A percentile compares a stretch with the other conserved stretches of the same genome.
These are phyloP conservation scores for Babjeviella inositovora DNA, from an alignment of 805 yeast genomes.

Conservation along the genomic window DNA sequence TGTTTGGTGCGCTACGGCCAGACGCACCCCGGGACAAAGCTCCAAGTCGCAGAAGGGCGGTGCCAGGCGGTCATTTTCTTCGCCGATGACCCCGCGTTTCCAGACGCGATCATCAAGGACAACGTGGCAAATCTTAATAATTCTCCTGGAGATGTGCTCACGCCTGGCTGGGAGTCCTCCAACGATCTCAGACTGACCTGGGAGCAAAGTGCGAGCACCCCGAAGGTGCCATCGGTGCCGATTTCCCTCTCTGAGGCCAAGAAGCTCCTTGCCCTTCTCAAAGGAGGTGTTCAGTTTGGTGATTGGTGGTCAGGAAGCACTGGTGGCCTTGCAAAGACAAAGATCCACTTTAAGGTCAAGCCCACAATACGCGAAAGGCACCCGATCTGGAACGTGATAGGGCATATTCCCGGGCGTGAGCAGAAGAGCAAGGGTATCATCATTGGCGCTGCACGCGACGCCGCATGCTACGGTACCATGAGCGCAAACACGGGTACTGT, in stretches of 20 bases:
- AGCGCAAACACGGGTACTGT: constrained; percentile 65
- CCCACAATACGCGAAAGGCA: constrained; percentile 38
- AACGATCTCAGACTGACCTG: constrained; percentile 20
- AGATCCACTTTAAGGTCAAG: constrained; percentile 14
- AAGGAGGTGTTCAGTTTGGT: constrained; percentile 5
- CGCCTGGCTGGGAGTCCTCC: constrained; percentile 59
- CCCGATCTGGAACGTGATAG: constrained; percentile 64
- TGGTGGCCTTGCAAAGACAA: constrained; percentile 2
- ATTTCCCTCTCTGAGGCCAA: constrained; percentile 59
- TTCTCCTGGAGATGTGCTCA: constrained; percentile 63
- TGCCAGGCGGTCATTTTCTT: constrained; percentile 60
- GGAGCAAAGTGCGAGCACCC: constrained; percentile 32
- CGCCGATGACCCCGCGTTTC: constrained; percentile 13
- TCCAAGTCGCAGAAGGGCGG: constrained; percentile 35
- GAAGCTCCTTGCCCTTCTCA: constrained; percentile 15
- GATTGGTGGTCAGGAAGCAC: constrained; percentile 1
- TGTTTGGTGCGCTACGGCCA: constrained; percentile 45
- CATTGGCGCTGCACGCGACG: constrained; percentile 74
- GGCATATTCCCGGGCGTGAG: constrained; percentile 66
- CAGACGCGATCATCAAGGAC: constrained; percentile 32
- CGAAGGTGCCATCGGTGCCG: constrained; percentile 66
- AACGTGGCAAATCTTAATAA: constrained; percentile 42
- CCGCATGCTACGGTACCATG: constrained; percentile 61
- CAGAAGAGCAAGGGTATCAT: constrained; percentile 59
- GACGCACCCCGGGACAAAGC: constrained; percentile 30